phyloP scores from a whole-genome alignment of 1,139 yeast genomes.

The Magnusiomyces clavatus region DNA sequence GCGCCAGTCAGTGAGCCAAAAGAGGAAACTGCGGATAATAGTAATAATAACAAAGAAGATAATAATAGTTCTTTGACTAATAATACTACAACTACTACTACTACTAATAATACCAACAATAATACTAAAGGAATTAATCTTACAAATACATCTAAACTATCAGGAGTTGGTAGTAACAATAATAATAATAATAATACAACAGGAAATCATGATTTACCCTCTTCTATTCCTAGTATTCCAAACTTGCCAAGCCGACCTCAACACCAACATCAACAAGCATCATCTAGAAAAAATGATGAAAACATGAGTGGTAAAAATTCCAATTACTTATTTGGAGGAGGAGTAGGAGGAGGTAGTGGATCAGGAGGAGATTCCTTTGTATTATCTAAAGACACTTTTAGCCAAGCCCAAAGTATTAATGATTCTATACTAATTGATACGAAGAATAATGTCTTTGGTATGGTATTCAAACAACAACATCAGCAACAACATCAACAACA shows the following conservation, averaged over 20 bases:
- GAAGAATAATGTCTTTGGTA: neutral
- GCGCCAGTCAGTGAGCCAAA: constrained; percentile 27
- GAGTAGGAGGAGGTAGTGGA: neutral
- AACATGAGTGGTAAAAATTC: too few relatives aligned
- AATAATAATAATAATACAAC: neutral
- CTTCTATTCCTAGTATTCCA: constrained; percentile 6
- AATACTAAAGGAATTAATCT: neutral
- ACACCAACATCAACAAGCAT: neutral
- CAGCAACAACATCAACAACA: neutral
- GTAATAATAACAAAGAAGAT: neutral
- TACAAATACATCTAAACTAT: too few relatives aligned
- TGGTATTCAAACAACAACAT: neutral
- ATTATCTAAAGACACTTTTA: too few relatives aligned
- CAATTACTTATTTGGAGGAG: neutral
- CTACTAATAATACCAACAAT: neutral
- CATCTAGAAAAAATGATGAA: constrained; percentile 7
- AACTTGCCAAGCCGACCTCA: too few relatives aligned
- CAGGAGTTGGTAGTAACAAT: neutral
- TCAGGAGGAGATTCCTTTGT: neutral
- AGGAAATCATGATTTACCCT: constrained; percentile 14
- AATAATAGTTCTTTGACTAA: neutral
- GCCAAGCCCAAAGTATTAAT: neutral
- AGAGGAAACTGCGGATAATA: constrained; percentile 12
- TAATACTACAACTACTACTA: neutral
- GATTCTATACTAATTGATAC: neutral